Conservation (phyloP, 1,284 basidiomycete species). For the Stereum hirsutum region DNA sequence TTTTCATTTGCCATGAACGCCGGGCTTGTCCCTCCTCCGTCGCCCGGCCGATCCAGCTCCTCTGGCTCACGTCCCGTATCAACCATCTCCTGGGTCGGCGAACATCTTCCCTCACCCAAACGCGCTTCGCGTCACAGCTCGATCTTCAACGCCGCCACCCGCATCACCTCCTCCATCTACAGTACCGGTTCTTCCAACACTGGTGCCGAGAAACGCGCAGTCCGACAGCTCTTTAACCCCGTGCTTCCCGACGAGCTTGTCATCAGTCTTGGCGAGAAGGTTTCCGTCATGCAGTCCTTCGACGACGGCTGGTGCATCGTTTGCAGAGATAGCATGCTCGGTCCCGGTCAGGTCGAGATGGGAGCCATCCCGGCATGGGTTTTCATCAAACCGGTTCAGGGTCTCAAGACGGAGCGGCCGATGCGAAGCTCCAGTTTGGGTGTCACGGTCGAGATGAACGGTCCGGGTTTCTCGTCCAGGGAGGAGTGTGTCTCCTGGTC, state of each 20-base stretch:
- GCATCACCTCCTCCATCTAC: slow-evolving; percentile 17
- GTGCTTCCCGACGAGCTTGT: slow-evolving; percentile 64
- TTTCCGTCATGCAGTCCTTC: slow-evolving; percentile 48
- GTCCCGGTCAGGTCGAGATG: slow-evolving; percentile 40
- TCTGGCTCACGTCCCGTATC: slow-evolving; percentile 9
- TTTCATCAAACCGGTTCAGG: slow-evolving; percentile 54
- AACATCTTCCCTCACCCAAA: slow-evolving; percentile 2
- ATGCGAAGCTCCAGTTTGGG: slow-evolving; percentile 53
- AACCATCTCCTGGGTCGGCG: slow-evolving; percentile 12
- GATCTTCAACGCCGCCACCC: slow-evolving; percentile 6
- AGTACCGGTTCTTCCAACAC: slow-evolving; percentile 27
- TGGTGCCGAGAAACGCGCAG: slow-evolving; percentile 34
- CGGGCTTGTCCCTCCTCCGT: slow-evolving; percentile 18
- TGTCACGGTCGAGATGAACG: slow-evolving; percentile 41
- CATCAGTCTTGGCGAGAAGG: slow-evolving; percentile 42
- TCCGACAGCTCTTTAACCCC: slow-evolving; percentile 55
- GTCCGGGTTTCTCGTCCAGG: slow-evolving; percentile 26
- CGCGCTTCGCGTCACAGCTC: slow-evolving; percentile 6
- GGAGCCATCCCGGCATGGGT: slow-evolving; percentile 68
- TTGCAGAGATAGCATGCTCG: slow-evolving; percentile 40
- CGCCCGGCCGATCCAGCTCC: slow-evolving; percentile 4
- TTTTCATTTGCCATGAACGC: slow-evolving; percentile 35
- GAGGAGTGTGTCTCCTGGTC: slow-evolving; percentile 58
- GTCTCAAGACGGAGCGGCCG: slow-evolving; percentile 49
- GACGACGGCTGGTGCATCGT: slow-evolving; percentile 75